These are phyloP conservation scores for Fistulifera pelliculosa DNA, from an alignment of 108 stramenopile genomes.

Conservation along the genomic window DNA sequence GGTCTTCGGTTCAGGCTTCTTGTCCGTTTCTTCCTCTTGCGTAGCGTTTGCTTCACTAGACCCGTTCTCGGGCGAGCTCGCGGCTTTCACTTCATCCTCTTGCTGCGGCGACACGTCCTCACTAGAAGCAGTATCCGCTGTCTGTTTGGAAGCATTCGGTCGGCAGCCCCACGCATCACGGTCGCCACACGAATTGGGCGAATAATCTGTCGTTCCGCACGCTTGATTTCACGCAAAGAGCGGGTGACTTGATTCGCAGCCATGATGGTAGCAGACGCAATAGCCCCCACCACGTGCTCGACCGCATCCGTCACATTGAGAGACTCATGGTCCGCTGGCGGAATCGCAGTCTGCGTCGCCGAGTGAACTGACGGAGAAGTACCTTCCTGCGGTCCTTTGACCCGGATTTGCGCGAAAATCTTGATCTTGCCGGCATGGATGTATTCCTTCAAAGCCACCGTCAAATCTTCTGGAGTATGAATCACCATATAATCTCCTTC, in stretches of 20 bases:
- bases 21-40: neutral
- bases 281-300: neutral
- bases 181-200: conserved; percentile 1
- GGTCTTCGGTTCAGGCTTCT: conserved; percentile 8
- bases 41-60: neutral
- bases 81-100: conserved; percentile 5
- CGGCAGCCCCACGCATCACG: neutral
- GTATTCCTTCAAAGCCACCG: conserved; percentile 59
- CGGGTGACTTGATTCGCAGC: neutral
- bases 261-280: neutral
- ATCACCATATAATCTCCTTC: conserved; percentile 66
- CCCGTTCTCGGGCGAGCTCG: neutral
- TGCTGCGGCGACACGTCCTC: neutral
- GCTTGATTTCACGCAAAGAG: neutral
- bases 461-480: conserved; percentile 51
- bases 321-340: neutral
- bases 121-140: neutral
- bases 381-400: neutral
- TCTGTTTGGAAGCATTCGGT: no score
- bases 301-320: neutral
- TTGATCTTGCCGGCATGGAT: conserved; percentile 25
- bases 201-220: conserved; percentile 8
- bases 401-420: conserved; percentile 39
- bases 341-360: neutral
- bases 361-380: neutral